phyloP scores from a whole-genome alignment of 2,329 filamentous ascomycete genomes.

The Fusarium concolor region DNA sequence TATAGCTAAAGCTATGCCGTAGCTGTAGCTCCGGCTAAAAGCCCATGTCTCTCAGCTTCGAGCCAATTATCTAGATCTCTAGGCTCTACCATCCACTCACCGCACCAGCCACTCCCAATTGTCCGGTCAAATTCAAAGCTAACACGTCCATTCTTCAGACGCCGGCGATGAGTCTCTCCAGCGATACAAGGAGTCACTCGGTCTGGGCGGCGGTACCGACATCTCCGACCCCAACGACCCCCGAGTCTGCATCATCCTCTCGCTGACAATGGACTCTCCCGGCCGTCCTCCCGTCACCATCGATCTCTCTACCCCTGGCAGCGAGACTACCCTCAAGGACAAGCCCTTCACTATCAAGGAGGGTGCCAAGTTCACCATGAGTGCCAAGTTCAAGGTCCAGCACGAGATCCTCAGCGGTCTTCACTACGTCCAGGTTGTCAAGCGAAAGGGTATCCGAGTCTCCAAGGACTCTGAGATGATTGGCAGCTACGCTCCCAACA shows the following conservation, averaged over 20 bases:
- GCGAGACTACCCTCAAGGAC: slow-evolving; percentile 82
- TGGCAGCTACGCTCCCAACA: slow-evolving; percentile 94
- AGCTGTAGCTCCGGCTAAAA: background rate
- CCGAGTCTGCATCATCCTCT: slow-evolving; percentile 92
- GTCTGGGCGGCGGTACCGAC: slow-evolving; percentile 79
- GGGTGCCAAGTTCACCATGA: slow-evolving; percentile 93
- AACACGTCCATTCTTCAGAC: slow-evolving; percentile 56
- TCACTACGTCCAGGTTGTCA: slow-evolving; percentile 95
- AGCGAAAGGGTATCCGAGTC: slow-evolving; percentile 85
- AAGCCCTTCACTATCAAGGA: slow-evolving; percentile 99
- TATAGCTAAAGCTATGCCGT: background rate
- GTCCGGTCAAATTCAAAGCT: slow-evolving; percentile 16
- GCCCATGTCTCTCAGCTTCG: background rate
- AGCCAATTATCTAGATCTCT: background rate
- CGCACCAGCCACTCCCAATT: slow-evolving; percentile 1
- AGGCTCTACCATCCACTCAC: background rate
- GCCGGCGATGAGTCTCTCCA: slow-evolving; percentile 91
- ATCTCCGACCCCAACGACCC: slow-evolving; percentile 83
- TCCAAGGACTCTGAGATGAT: slow-evolving; percentile 99
- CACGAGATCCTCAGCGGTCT: slow-evolving; percentile 95
- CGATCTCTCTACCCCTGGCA: slow-evolving; percentile 80
- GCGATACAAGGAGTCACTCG: slow-evolving; percentile 97
- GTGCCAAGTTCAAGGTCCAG: slow-evolving; percentile 93
- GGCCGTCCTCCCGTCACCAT: slow-evolving; percentile 89
- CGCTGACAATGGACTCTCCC: slow-evolving; percentile 86